Evolutionary conservation across 352 stramenopile species (phyloP), one percentile per base, ranked within the genome.

Genomic region (Thalassiosira hispida): DNA sequence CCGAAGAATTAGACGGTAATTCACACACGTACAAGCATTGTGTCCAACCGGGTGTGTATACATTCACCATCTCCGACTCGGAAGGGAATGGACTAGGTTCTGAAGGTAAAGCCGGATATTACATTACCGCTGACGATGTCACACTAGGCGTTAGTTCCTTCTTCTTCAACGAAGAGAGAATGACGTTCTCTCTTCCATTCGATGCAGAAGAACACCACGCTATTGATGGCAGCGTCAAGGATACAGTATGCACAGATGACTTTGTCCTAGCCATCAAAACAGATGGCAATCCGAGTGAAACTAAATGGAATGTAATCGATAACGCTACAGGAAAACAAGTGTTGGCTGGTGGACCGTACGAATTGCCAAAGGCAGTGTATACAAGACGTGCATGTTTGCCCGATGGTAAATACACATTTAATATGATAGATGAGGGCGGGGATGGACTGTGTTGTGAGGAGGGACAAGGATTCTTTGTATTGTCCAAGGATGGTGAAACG

Each of bases 101-200:
- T 2, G 64, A 74, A n/a, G 76, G 76, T 2, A 62, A 69, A 25
- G 64, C 56, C 14, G 76, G 76, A 9, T 84, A 84, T 38, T 79
- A 79, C 46, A 77, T 84, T 25, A 59, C 25, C 59, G 76, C 76
- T 7, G 27, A 84, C 62, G 76, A 68, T 0, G 38, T 79, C 9
- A 63, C 46, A 27, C 55, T 84, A 44, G 76, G 76, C 33, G 65
- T 84, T 1, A 84, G 68, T 44, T 73, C 76, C 0, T 84, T 78
- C 61, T 84, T 84, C 60, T 79, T 79, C 18, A 29, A 84, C 55
- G 56, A 84, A 0, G 76, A 84, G 46, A 46, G 65, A 23, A 84
- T 84, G 76, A 79, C 76, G 14, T 84, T 84, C 23, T 46, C 46
- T 0, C 49, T 84, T 16, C 76, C 76, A 7, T 79, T 79, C 29